Evolutionary conservation across 78 protist species (phyloP).

Genomic region (Paratrimastix pyriformis): DNA sequence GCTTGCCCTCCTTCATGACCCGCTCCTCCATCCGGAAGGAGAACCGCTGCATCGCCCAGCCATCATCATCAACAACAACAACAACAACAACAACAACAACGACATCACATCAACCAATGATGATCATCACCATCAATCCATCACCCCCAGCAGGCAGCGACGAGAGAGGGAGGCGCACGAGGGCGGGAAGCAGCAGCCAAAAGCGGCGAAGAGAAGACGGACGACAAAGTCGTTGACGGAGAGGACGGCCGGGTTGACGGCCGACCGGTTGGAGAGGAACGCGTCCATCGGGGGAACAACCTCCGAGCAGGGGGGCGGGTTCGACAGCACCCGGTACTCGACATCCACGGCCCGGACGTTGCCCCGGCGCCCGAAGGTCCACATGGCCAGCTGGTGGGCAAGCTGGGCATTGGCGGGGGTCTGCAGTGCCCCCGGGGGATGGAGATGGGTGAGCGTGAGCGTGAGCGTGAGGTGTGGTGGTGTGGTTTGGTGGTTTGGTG

Average conservation of each 20-base stretch:
- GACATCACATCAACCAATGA: too few species aligned
- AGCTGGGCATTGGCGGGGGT: constrained; percentile 32
- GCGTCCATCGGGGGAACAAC: background rate
- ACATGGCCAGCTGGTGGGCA: constrained; percentile 25
- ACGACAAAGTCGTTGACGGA: background rate
- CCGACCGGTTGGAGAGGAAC: constrained; percentile 8
- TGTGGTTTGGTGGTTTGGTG: too few species aligned
- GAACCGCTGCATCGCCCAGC: too few species aligned
- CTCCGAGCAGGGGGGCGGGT: background rate
- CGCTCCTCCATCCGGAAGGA: constrained; percentile 41
- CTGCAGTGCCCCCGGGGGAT: background rate
- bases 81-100: too few species aligned
- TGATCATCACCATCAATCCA: constrained; percentile 48
- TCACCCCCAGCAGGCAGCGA: too few species aligned
- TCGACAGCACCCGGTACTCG: background rate
- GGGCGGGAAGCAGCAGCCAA: background rate
- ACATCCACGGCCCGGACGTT: constrained; percentile 20
- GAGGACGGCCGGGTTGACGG: constrained; percentile 22
- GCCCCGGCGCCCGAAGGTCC: constrained; percentile 62
- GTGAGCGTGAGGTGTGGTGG: background rate
- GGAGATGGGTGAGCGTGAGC: background rate
- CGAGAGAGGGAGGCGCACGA: background rate
- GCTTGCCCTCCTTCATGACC: constrained; percentile 50
- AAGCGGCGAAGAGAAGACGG: background rate
- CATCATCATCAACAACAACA: too few species aligned